Base-by-base conservation (phyloP, 75 land plant species). In the Isoetes taiwanensis region DNA sequence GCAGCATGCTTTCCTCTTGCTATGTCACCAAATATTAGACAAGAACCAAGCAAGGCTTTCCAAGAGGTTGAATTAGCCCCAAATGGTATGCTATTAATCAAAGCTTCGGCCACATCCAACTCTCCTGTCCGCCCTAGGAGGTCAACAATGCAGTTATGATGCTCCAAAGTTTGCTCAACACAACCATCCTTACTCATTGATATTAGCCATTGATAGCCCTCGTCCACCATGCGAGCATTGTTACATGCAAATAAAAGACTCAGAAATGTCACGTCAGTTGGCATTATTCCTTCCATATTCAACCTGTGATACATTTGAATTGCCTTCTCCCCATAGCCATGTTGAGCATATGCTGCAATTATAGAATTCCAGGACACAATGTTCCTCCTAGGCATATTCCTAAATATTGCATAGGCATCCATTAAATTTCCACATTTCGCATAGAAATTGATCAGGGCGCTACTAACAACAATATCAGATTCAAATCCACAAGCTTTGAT, bases 1-100 rank as follows among this genome's bases (percentile, higher is more conserved):
- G n/a, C n/a, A n/a, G n/a, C n/a, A n/a, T n/a, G n/a, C n/a, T n/a
- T n/a, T n/a, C n/a, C n/a, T n/a, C n/a, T n/a, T n/a, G n/a, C n/a
- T n/a, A n/a, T n/a, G n/a, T n/a, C n/a, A n/a, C n/a, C n/a, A n/a
- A n/a, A n/a, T n/a, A n/a, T n/a, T n/a, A n/a, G n/a, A n/a, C 68
- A 66, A 28, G 68, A 30, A 28, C 68, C 68, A 21, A 66, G 66
- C 34, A 66, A 42, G 9, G 66, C 53, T 32, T 30, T 43, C 68
- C 68, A 66, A 12, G 66, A 41, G 16, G 24, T 29, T 24, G 68
- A 56, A 29, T 62, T 20, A 39, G 65, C 65, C 9, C 43, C 14
- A 39, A 60, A 29, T 2, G 38, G 65, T 65, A 66, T 66, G 16
- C 32, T 66, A 8, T 31, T 11, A 14, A 66, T 42, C 10, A 66